These are phyloP conservation scores for Handroanthus guayacan DNA, from an alignment of 257 asterid genomes.

Conservation along the genomic window DNA sequence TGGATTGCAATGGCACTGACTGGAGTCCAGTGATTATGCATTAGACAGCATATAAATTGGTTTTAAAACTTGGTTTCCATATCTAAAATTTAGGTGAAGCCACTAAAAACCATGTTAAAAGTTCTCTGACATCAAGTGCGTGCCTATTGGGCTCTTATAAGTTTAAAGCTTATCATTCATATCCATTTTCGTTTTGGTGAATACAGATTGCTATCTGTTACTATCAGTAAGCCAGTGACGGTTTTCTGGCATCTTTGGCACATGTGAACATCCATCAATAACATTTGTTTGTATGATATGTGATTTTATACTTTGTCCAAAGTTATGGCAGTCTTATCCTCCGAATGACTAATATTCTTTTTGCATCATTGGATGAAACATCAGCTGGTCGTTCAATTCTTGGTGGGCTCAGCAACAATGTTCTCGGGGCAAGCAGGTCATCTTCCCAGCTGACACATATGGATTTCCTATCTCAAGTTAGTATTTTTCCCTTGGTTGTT, in stretches of 20 bases:
- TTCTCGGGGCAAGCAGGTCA: slow-evolving; percentile 48
- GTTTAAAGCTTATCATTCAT: background rate
- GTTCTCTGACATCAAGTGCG: background rate
- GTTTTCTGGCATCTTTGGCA: background rate
- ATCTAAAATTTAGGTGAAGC: background rate
- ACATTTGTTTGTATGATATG: background rate
- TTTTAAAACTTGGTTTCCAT: background rate
- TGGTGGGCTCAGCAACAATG: slow-evolving; percentile 57
- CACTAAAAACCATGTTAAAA: background rate
- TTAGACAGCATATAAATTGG: background rate
- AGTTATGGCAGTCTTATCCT: slow-evolving; percentile 7
- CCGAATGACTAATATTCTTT: slow-evolving; percentile 21
- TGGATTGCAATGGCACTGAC: background rate
- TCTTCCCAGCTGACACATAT: slow-evolving; percentile 43
- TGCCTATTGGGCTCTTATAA: background rate
- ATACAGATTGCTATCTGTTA: background rate
- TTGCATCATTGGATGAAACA: slow-evolving; percentile 29
- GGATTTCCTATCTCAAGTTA: slow-evolving; percentile 65
- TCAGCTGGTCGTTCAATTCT: slow-evolving; percentile 74
- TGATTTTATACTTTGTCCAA: slow-evolving; percentile 8
- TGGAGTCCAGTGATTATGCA: background rate
- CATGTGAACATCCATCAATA: background rate
- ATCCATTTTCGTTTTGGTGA: background rate
- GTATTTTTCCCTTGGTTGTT: slow-evolving; percentile 29
- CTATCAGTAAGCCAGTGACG: background rate